Conservation (phyloP, 1,284 basidiomycete species). For the Phellopilus nigrolimitatus region DNA sequence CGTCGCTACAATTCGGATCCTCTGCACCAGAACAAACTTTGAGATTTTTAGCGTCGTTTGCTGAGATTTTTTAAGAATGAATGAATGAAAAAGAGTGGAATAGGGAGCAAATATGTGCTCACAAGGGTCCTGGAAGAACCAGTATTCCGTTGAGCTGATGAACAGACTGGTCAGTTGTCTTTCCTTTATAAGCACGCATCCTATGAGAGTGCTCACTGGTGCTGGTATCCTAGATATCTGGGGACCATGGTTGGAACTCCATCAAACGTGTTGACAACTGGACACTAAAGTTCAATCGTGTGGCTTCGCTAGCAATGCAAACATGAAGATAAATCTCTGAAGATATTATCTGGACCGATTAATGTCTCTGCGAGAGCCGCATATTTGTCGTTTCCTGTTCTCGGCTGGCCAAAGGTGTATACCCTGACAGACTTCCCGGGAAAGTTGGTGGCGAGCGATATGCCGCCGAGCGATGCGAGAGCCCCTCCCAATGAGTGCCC, state of each 20-base stretch:
- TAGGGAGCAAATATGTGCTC: constrained; percentile 10
- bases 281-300: not conserved
- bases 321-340: constrained; percentile 31
- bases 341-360: constrained; percentile 34
- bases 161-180: not conserved
- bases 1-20: constrained; percentile 19
- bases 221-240: constrained; percentile 35
- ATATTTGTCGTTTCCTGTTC: constrained; percentile 38
- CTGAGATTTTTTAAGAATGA: constrained; percentile 36
- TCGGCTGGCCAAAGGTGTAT: constrained; percentile 45
- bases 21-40: constrained; percentile 21
- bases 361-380: constrained; percentile 34
- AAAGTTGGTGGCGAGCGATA: constrained; percentile 34
- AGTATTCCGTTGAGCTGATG: constrained; percentile 39
- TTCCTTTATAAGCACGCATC: not conserved
- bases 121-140: constrained; percentile 39
- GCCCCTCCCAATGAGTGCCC: constrained; percentile 39
- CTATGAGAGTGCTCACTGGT: constrained; percentile 42
- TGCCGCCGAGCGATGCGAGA: constrained; percentile 38
- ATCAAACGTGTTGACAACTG: constrained; percentile 27
- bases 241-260: constrained; percentile 43
- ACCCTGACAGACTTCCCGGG: constrained; percentile 29
- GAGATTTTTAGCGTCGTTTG: constrained; percentile 37
- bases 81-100: constrained; percentile 28
- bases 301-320: too few species aligned